These are phyloP conservation scores for Blastobotrys persicus DNA, from an alignment of 1,139 yeast species.

Conservation along the genomic window DNA sequence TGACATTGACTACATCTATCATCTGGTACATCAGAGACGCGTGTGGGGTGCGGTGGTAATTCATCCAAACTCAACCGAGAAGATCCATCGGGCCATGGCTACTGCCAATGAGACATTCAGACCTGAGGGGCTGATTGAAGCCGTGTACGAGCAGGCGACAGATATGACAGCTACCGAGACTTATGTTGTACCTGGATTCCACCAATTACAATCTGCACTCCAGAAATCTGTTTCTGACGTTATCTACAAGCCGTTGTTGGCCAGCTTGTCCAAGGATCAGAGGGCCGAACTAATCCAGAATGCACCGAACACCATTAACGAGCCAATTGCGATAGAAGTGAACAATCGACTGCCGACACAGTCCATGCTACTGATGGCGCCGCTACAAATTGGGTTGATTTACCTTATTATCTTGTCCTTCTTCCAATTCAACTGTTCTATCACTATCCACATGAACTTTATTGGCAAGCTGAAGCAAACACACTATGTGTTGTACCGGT, in stretches of 20 bases:
- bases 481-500: constrained; percentile 51
- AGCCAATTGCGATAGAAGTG: constrained; percentile 16
- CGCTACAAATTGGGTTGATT: constrained; percentile 56
- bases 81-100: constrained; percentile 20
- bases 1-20: constrained; percentile 19
- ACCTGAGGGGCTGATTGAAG: constrained; percentile 35
- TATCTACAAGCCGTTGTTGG: constrained; percentile 21
- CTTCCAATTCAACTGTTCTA: constrained; percentile 58
- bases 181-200: constrained; percentile 44
- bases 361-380: constrained; percentile 18
- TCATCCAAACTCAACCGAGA: constrained; percentile 27
- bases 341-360: constrained; percentile 16
- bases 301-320: constrained; percentile 18
- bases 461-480: constrained; percentile 45
- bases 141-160: constrained; percentile 52
- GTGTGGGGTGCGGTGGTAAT: constrained; percentile 30
- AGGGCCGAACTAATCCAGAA: constrained; percentile 7
- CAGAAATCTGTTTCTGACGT: constrained; percentile 12
- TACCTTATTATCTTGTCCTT: constrained; percentile 68
- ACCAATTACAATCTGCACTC: constrained; percentile 32
- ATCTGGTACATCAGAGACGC: constrained; percentile 23
- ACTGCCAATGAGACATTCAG: constrained; percentile 16
- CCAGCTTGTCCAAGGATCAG: constrained; percentile 12
- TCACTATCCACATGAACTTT: constrained; percentile 51
- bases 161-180: constrained; percentile 48